A percentile compares a stretch with the other conserved stretches of the same genome.
These are phyloP conservation scores for Elasticomyces elasticus DNA, from an alignment of 495 filamentous ascomycete species.

Conservation along the genomic window DNA sequence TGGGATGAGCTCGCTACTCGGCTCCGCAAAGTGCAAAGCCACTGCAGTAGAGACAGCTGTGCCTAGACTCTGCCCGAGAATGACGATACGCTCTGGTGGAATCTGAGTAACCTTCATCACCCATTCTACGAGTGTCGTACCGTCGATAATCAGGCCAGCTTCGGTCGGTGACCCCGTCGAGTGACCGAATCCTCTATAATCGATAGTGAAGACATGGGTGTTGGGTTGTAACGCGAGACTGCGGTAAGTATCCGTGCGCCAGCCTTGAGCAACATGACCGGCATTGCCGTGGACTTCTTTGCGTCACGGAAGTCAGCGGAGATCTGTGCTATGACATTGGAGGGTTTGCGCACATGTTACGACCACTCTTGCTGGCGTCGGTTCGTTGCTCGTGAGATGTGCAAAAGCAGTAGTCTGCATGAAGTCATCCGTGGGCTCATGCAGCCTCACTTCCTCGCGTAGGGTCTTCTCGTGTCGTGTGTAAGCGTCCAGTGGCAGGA, in stretches of 20 bases:
- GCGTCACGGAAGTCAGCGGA: not conserved
- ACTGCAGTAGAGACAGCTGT: conserved; percentile 71
- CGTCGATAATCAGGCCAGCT: conserved; percentile 71
- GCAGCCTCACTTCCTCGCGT: conserved; percentile 8
- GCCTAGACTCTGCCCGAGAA: conserved; percentile 83
- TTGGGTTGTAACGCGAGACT: conserved; percentile 34
- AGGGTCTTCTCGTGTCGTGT: conserved; percentile 28
- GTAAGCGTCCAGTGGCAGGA: conserved; percentile 32
- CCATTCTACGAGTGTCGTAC: conserved; percentile 59
- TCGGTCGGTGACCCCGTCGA: conserved; percentile 76
- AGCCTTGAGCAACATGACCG: conserved; percentile 43
- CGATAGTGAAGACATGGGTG: conserved; percentile 61
- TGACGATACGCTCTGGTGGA: conserved; percentile 58
- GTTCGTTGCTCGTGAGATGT: conserved; percentile 25
- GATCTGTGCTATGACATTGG: not conserved
- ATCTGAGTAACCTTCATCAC: conserved; percentile 54
- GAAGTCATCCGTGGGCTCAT: conserved; percentile 23
- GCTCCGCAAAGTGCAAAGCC: conserved; percentile 53
- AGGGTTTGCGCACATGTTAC: conserved; percentile 25
- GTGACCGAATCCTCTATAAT: conserved; percentile 84
- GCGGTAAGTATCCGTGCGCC: conserved; percentile 43
- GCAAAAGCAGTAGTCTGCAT: conserved; percentile 24
- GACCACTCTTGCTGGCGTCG: conserved; percentile 26
- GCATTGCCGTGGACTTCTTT: conserved; percentile 35
- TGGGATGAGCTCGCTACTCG: not conserved